Base-by-base conservation (phyloP, 345 rosid genomes). In the Pelargonium nanum region DNA sequence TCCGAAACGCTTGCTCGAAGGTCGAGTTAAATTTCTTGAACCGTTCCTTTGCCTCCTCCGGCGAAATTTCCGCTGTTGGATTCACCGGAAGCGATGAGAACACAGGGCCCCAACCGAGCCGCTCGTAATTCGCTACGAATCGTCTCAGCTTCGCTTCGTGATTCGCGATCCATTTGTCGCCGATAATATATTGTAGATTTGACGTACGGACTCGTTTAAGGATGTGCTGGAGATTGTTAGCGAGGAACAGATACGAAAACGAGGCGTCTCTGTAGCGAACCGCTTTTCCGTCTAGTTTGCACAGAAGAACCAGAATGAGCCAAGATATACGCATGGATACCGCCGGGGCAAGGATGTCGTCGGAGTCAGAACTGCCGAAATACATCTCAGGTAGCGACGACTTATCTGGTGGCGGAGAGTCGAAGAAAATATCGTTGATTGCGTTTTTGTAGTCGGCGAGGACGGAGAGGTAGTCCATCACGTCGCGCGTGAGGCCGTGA, bases 191-290 rank as follows among this genome's bases (percentile, higher is more conserved):
- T 40, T 48, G 58, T 22, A 68, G 53, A 24, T 57, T 68, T 9
- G 72, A 62, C 15, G n/a, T 1, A 5, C n/a, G 53, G 25, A 57
- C 72, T 30, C 28, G 32, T 22, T 25, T 54, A 15, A 50, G 2
- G 58, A 68, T 40, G 62, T 68, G 23, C 58, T 25, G 72, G 53
- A 68, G 72, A 28, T 68, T 68, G 63, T 68, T 68, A 5, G 67
- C 72, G 32, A 62, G 63, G 67, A 68, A 68, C 62, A 68, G 72
- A 54, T 68, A 68, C 1, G 72, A 62, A 3, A 57, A 22, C n/a
- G 72, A 53, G 22, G 57, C 72, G 45, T 57, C 67, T 26, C 57
- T 51, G 67, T 62, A 68, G 0, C 10, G 67, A 44, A 62, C 24
- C 2, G 72, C 67, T 62, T 57, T 68, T 24, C 0, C 59, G 58